Conservation (phyloP, 2,329 filamentous ascomycete genomes). For the Paracorniculantispora psalliotae region DNA sequence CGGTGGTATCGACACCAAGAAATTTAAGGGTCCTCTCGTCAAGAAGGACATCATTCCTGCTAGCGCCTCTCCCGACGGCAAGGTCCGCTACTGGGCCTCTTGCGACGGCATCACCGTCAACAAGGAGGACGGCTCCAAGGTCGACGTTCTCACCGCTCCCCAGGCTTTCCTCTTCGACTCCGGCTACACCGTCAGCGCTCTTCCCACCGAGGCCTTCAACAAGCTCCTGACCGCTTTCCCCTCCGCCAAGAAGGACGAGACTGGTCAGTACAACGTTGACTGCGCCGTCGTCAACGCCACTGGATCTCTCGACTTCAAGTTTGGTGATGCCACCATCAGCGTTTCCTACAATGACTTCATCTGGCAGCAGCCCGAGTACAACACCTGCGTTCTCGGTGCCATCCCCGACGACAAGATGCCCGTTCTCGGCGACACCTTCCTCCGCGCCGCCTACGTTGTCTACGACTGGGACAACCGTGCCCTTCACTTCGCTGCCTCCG, state of each 20-base stretch:
- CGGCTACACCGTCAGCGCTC: conserved; percentile 62
- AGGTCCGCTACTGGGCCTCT: conserved; percentile 38
- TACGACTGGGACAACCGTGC: conserved; percentile 37
- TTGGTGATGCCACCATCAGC: conserved; percentile 39
- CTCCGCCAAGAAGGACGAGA: conserved; percentile 38
- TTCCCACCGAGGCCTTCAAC: conserved; percentile 53
- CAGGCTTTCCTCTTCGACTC: conserved; percentile 57
- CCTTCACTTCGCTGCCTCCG: conserved; percentile 33
- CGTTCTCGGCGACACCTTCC: conserved; percentile 41
- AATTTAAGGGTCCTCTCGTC: conserved; percentile 48
- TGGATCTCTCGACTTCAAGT: conserved; percentile 43
- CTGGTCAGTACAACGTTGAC: conserved; percentile 45
- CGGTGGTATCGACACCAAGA: conserved; percentile 52
- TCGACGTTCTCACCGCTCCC: conserved; percentile 39
- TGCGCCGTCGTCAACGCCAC: conserved; percentile 31
- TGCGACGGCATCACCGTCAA: conserved; percentile 33
- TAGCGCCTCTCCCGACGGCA: conserved; percentile 29
- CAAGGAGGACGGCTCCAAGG: conserved; percentile 30
- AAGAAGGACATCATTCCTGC: conserved; percentile 51
- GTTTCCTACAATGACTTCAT: conserved; percentile 45
- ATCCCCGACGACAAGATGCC: conserved; percentile 34
- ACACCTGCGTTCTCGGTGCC: conserved; percentile 41
- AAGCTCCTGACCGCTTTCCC: conserved; percentile 39
- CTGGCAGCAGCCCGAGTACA: conserved; percentile 30
- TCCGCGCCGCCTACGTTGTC: conserved; percentile 40